Conservation (phyloP, 345 rosid species). For the Schrenkiella parvula region DNA sequence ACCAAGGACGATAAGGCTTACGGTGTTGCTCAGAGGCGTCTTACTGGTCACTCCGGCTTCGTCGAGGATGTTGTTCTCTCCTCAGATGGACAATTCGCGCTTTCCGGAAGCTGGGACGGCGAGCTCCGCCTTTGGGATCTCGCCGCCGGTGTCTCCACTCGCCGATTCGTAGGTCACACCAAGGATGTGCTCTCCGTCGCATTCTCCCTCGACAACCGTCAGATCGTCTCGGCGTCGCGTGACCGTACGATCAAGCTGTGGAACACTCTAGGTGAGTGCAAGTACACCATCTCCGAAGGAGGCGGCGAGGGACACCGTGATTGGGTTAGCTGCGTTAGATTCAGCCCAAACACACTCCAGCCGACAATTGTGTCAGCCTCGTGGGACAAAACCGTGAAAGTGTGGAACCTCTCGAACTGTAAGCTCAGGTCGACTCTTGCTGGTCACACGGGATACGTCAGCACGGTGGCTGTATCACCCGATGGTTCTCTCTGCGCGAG, state of each 20-base stretch:
- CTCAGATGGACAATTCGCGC: slow-evolving; percentile 93
- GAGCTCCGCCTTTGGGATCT: slow-evolving; percentile 99
- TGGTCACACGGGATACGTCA: slow-evolving; percentile 82
- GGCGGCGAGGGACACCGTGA: slow-evolving; percentile 64
- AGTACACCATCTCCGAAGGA: slow-evolving; percentile 88
- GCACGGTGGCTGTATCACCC: slow-evolving; percentile 91
- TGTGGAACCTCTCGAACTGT: slow-evolving; percentile 92
- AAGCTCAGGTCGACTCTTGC: slow-evolving; percentile 69
- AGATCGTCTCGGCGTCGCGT: slow-evolving; percentile 95
- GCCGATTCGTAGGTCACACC: slow-evolving; percentile 91
- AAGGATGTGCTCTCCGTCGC: slow-evolving; percentile 95
- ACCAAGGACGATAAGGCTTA: slow-evolving; percentile 80
- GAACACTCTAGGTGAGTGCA: slow-evolving; percentile 97
- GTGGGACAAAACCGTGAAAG: slow-evolving; percentile 83
- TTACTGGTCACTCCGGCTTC: slow-evolving; percentile 94
- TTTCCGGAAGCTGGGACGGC: slow-evolving; percentile 96
- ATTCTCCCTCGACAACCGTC: slow-evolving; percentile 92
- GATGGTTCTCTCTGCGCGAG: slow-evolving; percentile 95
- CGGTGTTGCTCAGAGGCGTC: slow-evolving; percentile 84
- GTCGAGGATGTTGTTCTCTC: slow-evolving; percentile 96
- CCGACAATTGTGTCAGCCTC: slow-evolving; percentile 97
- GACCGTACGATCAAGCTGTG: slow-evolving; percentile 93
- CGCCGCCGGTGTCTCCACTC: slow-evolving; percentile 64
- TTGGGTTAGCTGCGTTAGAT: slow-evolving; percentile 96
- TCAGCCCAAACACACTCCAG: slow-evolving; percentile 71